Evolutionary conservation across 768 basidiomycete genomes (phyloP).

Genomic region (Leccinum sublutescens): DNA sequence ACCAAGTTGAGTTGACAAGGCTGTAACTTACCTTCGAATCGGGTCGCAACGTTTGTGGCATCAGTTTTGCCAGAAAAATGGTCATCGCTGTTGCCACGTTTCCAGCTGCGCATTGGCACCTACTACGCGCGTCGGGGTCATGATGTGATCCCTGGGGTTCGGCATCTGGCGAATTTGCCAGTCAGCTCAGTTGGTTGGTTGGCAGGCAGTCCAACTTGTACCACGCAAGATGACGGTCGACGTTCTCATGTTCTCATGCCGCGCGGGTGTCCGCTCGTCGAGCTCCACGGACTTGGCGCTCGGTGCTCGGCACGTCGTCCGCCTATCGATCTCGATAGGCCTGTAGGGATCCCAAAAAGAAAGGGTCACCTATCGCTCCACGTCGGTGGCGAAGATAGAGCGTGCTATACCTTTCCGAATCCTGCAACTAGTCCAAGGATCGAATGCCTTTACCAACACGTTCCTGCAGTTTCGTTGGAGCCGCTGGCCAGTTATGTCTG

Average conservation of each 20-base stretch:
- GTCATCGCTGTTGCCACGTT: not conserved
- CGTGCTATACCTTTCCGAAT: not conserved
- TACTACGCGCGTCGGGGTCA: not conserved
- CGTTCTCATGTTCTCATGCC: not conserved
- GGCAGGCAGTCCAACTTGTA: not conserved
- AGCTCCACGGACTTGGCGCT: not conserved
- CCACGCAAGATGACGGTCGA: not conserved
- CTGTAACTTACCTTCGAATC: not conserved
- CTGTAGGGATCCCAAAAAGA: not conserved
- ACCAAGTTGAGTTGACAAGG: not conserved
- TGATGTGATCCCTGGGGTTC: not conserved
- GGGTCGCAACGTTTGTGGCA: not conserved
- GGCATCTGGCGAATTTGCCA: not conserved
- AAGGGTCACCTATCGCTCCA: not conserved
- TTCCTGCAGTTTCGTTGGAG: not conserved
- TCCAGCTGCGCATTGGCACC: not conserved
- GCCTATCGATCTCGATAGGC: not conserved
- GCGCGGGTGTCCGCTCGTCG: not conserved
- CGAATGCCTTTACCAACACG: not conserved
- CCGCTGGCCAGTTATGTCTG: not conserved
- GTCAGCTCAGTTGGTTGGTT: not conserved
- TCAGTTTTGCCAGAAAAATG: not conserved
- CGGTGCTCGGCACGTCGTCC: not conserved
- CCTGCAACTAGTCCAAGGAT: not conserved
- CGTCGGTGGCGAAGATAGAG: not conserved